Evolutionary conservation across 768 basidiomycete species (phyloP).

Genomic region (Suillus cothurnatus): DNA sequence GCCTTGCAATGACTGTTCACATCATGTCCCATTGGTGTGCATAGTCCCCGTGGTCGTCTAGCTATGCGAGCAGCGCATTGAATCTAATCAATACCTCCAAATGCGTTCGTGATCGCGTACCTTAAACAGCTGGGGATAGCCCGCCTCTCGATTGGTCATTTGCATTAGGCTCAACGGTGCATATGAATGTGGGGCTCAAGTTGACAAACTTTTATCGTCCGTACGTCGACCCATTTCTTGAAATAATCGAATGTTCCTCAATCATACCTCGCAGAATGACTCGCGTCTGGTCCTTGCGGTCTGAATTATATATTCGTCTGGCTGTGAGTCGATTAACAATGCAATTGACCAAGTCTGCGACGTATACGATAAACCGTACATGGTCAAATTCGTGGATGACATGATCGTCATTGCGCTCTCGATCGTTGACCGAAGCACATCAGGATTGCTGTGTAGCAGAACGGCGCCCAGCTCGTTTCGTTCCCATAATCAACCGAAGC

Average conservation of each 20-base stretch:
- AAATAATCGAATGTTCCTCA: neutral
- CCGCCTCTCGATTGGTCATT: neutral
- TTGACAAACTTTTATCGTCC: neutral
- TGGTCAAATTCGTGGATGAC: neutral
- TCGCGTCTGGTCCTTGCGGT: neutral
- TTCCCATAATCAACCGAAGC: neutral
- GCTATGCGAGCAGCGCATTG: neutral
- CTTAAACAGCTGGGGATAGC: neutral
- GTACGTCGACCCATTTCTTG: neutral
- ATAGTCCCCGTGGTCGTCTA: neutral
- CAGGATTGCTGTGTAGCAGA: neutral
- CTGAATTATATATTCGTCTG: neutral
- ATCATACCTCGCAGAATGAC: neutral
- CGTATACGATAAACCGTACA: neutral
- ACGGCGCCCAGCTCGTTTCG: neutral
- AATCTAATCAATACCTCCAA: neutral
- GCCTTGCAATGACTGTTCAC: neutral
- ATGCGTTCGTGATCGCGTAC: neutral
- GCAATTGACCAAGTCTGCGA: neutral
- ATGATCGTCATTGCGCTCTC: neutral
- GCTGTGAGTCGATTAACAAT: neutral
- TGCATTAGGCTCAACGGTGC: neutral
- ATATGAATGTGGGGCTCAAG: too few species aligned
- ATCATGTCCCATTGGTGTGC: neutral
- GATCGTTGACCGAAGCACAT: neutral